phyloP scores from a whole-genome alignment of 176 grass and related monocot genomes.

The Urochloa ruziziensis region DNA sequence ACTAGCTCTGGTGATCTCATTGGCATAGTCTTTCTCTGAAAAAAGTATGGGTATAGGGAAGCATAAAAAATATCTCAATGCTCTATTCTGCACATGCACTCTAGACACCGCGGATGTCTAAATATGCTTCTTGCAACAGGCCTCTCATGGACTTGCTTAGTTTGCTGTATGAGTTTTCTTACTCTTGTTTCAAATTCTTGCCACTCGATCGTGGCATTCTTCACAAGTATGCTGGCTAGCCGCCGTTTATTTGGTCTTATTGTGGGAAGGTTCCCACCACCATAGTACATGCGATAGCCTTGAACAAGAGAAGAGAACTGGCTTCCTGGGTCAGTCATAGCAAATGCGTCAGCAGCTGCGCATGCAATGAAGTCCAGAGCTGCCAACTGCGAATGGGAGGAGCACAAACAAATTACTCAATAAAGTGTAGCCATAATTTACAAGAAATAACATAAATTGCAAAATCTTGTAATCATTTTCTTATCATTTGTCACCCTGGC shows the following conservation, averaged over 20 bases:
- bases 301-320: conserved; percentile 93
- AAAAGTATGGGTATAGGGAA: conserved; percentile 23
- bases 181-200: conserved; percentile 91
- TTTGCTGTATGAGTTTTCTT: conserved; percentile 86
- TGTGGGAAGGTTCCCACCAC: conserved; percentile 72
- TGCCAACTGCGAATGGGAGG: conserved; percentile 60
- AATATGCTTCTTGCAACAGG: conserved; percentile 86
- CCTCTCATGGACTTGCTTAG: conserved; percentile 88
- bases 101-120: conserved; percentile 79
- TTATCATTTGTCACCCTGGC: neutral
- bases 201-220: conserved; percentile 89
- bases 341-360: conserved; percentile 94
- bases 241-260: conserved; percentile 87
- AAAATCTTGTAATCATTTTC: neutral
- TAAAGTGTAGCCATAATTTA: conserved; percentile 6
- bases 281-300: conserved; percentile 97
- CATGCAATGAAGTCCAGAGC: conserved; percentile 93
- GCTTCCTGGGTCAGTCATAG: conserved; percentile 95
- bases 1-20: conserved; percentile 23
- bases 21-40: neutral
- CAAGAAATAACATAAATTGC: neutral
- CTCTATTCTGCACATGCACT: conserved; percentile 94
- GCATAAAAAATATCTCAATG: conserved; percentile 33
- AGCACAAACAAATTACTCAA: conserved; percentile 19
- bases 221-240: conserved; percentile 81